A percentile compares a stretch with the other conserved stretches of the same genome.
Evolutionary conservation across 345 rosid genomes (phyloP).

Genomic region (Clausena lansium): DNA sequence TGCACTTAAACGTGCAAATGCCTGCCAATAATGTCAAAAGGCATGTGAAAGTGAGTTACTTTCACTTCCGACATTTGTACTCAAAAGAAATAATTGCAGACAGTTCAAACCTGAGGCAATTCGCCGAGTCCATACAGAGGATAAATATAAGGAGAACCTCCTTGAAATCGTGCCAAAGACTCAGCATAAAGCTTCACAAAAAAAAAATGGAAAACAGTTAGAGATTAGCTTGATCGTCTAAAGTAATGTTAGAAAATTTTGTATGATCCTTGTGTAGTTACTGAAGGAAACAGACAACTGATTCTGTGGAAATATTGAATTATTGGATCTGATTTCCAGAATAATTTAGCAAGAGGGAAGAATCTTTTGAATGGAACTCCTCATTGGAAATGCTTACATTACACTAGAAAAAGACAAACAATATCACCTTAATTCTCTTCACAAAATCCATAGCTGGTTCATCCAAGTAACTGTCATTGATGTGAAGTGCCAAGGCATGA

Average conservation of each 20-base stretch:
- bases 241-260: neutral
- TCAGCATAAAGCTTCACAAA: conserved; percentile 76
- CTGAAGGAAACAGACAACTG: neutral
- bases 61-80: neutral
- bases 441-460: conserved; percentile 78
- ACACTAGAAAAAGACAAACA: neutral
- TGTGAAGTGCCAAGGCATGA: conserved; percentile 87
- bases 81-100: neutral
- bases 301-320: neutral
- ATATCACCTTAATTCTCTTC: conserved; percentile 73
- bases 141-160: conserved; percentile 91
- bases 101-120: conserved; percentile 68
- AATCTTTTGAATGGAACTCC: neutral
- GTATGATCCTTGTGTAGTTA: neutral
- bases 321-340: neutral
- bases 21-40: conserved; percentile 38
- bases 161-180: conserved; percentile 89
- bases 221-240: neutral
- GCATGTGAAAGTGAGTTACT: conserved; percentile 11
- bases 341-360: neutral
- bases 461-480: conserved; percentile 71
- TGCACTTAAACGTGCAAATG: conserved; percentile 92
- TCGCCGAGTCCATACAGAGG: conserved; percentile 92
- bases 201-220: neutral
- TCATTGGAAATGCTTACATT: neutral